Percentiles rank a stretch among this genome's conserved stretches.
Conservation (phyloP, 768 basidiomycete species). For the Suillus americanus region DNA sequence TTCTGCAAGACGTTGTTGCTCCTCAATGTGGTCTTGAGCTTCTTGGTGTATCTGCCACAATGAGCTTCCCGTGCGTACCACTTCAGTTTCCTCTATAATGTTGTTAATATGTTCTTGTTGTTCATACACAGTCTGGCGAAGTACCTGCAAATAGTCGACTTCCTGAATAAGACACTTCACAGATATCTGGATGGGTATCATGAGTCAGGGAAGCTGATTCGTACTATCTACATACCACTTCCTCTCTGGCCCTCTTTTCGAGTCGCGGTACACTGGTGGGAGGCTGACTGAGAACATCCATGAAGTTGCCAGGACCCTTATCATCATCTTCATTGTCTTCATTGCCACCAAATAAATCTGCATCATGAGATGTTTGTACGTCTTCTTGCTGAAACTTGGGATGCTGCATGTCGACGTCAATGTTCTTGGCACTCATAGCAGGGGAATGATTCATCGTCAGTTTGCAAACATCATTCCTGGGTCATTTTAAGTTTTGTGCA, state of each 20-base stretch:
- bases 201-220: not conserved
- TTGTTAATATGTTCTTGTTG: too few species aligned
- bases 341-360: not conserved
- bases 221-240: not conserved
- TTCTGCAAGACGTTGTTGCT: too few species aligned
- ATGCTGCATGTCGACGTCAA: not conserved
- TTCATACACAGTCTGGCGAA: slow-evolving; percentile 2
- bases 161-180: slow-evolving; percentile 1
- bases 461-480: not conserved
- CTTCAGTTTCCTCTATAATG: too few species aligned
- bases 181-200: not conserved
- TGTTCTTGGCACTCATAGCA: not conserved
- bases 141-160: slow-evolving; percentile 1
- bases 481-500: not conserved
- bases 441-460: not conserved
- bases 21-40: too few species aligned
- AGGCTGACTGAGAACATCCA: not conserved
- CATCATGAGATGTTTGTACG: not conserved
- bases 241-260: not conserved
- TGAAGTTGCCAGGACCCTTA: not conserved
- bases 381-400: not conserved
- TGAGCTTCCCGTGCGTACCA: too few species aligned
- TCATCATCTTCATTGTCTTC: not conserved
- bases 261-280: not conserved
- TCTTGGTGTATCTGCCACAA: not conserved